Percentiles rank a stretch among this genome's conserved stretches.
Evolutionary conservation across 805 yeast genomes (phyloP).

Genomic region (Jamesozyma gamospora): DNA sequence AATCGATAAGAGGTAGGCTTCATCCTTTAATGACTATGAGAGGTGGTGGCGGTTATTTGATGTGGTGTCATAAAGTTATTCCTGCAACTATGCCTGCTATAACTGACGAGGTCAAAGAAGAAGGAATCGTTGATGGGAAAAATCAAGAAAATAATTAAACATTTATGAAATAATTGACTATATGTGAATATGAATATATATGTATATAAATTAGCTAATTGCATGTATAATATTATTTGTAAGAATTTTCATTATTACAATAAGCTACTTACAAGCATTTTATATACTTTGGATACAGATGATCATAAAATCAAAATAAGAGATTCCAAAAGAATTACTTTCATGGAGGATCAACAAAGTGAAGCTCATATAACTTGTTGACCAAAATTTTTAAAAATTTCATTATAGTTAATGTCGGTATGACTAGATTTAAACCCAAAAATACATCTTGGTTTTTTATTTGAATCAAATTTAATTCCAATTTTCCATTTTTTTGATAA

Average conservation of each 20-base stretch:
- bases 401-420: conserved; percentile 5
- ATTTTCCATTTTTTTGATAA: conserved; percentile 36
- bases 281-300: too few species aligned
- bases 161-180: not conserved
- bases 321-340: too few species aligned
- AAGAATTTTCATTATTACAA: too few species aligned
- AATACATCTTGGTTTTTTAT: conserved; percentile 47
- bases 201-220: not conserved
- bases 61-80: conserved; percentile 68
- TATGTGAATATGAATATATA: not conserved
- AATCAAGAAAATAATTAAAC: not conserved
- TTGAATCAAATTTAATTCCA: conserved; percentile 42
- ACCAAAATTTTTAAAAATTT: conserved; percentile 7
- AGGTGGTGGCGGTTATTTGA: conserved; percentile 83
- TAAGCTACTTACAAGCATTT: too few species aligned
- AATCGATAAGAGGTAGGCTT: conserved; percentile 85
- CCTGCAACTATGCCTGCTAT: conserved; percentile 10
- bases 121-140: not conserved
- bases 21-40: conserved; percentile 93
- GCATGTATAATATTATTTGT: not conserved
- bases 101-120: not conserved
- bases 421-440: conserved; percentile 44
- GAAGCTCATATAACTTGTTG: too few species aligned
- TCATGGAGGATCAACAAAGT: too few species aligned
- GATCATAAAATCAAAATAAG: too few species aligned